Conservation (phyloP, 1,284 basidiomycete genomes). For the Ganoderma meredithae region DNA sequence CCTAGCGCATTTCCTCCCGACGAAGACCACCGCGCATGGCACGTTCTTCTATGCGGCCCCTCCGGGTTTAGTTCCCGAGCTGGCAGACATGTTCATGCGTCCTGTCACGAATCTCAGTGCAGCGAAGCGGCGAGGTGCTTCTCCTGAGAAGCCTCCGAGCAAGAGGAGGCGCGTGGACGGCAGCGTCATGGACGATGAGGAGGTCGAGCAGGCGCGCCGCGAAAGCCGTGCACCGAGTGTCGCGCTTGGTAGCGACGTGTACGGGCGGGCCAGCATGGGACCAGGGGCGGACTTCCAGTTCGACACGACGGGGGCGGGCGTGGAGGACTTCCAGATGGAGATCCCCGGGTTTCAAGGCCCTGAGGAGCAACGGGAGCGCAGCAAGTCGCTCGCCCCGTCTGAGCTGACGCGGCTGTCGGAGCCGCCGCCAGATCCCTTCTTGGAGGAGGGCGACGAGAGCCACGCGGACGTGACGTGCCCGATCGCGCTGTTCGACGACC, state of each 20-base stretch:
- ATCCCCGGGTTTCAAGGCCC: constrained; percentile 46
- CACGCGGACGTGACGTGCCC: constrained; percentile 79
- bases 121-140: constrained; percentile 59
- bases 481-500: constrained; percentile 84
- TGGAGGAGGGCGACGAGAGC: constrained; percentile 66
- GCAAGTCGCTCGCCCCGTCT: constrained; percentile 52
- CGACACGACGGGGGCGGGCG: constrained; percentile 53
- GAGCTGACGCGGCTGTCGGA: constrained; percentile 74
- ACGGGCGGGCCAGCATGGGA: constrained; percentile 48
- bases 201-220: constrained; percentile 72
- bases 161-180: constrained; percentile 68
- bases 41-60: constrained; percentile 85
- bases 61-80: constrained; percentile 81
- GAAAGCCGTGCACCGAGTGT: constrained; percentile 68
- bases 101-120: constrained; percentile 59
- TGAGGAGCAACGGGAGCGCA: constrained; percentile 49
- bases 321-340: constrained; percentile 76
- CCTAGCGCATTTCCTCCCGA: constrained; percentile 85
- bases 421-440: constrained; percentile 58
- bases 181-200: constrained; percentile 44
- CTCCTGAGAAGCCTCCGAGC: constrained; percentile 61
- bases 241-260: constrained; percentile 58
- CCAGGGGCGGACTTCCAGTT: constrained; percentile 51
- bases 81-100: constrained; percentile 84
- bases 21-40: constrained; percentile 71